Conservation (phyloP, 805 yeast species). For the Priceomyces haplophilus region DNA sequence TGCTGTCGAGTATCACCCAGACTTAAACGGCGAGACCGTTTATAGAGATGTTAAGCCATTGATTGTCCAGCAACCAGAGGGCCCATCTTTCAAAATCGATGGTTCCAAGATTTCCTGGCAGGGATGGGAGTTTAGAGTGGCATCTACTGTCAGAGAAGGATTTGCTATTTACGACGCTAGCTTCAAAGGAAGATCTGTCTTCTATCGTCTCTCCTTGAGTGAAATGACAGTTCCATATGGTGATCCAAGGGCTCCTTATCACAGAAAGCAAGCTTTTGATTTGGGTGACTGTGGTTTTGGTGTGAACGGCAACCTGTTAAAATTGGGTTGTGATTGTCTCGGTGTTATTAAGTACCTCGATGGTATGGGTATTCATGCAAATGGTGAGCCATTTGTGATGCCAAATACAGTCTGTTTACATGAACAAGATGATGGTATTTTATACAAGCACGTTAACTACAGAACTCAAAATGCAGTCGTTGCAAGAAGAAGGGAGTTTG, state of each 20-base stretch:
- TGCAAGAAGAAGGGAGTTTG: slow-evolving; percentile 75
- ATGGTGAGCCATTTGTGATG: slow-evolving; percentile 60
- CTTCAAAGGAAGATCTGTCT: slow-evolving; percentile 73
- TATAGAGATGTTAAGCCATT: slow-evolving; percentile 66
- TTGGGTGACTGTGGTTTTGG: slow-evolving; percentile 86
- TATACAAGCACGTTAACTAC: slow-evolving; percentile 78
- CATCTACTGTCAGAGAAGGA: slow-evolving; percentile 75
- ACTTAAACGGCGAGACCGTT: slow-evolving; percentile 51
- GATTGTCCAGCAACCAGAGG: slow-evolving; percentile 71
- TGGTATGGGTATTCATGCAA: slow-evolving; percentile 51
- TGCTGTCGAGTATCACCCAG: slow-evolving; percentile 72
- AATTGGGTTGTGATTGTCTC: slow-evolving; percentile 77
- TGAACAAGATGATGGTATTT: slow-evolving; percentile 72
- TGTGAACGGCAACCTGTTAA: slow-evolving; percentile 62
- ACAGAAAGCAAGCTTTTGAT: slow-evolving; percentile 84
- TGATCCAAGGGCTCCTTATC: slow-evolving; percentile 76
- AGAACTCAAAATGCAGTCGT: slow-evolving; percentile 69
- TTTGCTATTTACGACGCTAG: slow-evolving; percentile 67
- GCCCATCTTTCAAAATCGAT: slow-evolving; percentile 62
- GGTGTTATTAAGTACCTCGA: slow-evolving; percentile 77
- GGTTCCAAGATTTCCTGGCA: slow-evolving; percentile 72
- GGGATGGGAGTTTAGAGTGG: slow-evolving; percentile 77
- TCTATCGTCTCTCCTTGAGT: slow-evolving; percentile 69
- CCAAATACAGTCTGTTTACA: slow-evolving; percentile 78
- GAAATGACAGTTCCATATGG: slow-evolving; percentile 91